phyloP scores from a whole-genome alignment of 345 rosid species.

The Boechera retrofracta region DNA sequence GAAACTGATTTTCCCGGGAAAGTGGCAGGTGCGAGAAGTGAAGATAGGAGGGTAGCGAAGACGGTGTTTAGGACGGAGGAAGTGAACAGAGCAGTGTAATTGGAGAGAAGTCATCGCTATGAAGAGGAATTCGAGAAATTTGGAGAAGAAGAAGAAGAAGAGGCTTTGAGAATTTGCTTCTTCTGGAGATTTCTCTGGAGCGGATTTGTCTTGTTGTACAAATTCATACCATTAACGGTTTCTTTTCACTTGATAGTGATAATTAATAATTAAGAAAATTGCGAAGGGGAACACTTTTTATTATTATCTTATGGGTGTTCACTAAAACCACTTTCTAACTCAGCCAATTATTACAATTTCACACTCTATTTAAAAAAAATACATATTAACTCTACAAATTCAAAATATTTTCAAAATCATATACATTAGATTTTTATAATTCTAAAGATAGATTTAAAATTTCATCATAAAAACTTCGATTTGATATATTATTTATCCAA shows the following conservation, averaged over 20 bases:
- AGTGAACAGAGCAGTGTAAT: conserved; percentile 32
- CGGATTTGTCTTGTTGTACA: neutral
- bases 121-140: conserved; percentile 4
- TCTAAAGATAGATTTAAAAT: no score
- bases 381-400: no score
- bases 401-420: no score
- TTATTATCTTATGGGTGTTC: no score
- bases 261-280: neutral
- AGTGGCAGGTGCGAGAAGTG: conserved; percentile 43
- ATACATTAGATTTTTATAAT: no score
- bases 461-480: no score
- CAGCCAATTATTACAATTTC: no score
- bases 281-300: no score
- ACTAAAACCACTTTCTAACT: no score
- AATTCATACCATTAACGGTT: conserved; percentile 16
- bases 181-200: conserved; percentile 9
- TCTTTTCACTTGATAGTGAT: neutral
- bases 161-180: neutral
- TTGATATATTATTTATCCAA: no score
- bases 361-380: no score
- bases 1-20: conserved; percentile 34
- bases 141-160: conserved; percentile 19
- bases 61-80: conserved; percentile 33
- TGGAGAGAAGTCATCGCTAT: conserved; percentile 44
- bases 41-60: conserved; percentile 29